Base-by-base conservation (phyloP, 2,329 filamentous ascomycete genomes). In the Fusarium xyrophilum region DNA sequence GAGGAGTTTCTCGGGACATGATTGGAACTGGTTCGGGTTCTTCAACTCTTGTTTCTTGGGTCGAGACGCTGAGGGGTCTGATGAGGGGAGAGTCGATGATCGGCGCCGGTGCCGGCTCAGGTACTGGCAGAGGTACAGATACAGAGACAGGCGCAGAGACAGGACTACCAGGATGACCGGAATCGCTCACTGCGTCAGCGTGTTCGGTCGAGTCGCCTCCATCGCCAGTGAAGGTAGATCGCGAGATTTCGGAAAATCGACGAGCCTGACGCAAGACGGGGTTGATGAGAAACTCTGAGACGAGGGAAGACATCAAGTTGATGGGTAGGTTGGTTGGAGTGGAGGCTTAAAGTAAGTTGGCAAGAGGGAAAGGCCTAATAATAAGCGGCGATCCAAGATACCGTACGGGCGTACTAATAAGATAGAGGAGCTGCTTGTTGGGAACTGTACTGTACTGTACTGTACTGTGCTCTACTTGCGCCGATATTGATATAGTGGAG, bases 201-300 rank as follows among this genome's bases (percentile, higher is more conserved):
- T 73, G 67, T 56, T 68, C 55, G 48, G 43, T 57, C 21, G 72
- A 69, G 57, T 79, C 74, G 71, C 72, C 77, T 71, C 75, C 74
- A 68, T 77, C 78, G 68, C 74, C 75, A 73, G 71, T 64, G 71
- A 82, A 70, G 67, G 76, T 79, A 27, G 79, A 75, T 57, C 80
- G 77, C 32, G 81, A 82, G 62, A 82, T 81, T 72, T 82, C 81
- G 50, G 88, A 89, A 74, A 90, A 86, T 67, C 87, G 86, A 66
- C 87, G 86, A 73, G 88, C 88, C 78, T 90, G 88, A 76, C 88
- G 86, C 70, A 90, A 79, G 73, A 90, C 87, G 60, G 88, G 88
- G 66, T 89, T 89, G 77, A 90, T 88, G 72, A 90, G 80, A 76
- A 89, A 89, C 64, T 89, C 86, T 74, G 87, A 85, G 56, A 90